phyloP scores from a whole-genome alignment of 805 yeast genomes.

The Geotrichum ghanense region DNA sequence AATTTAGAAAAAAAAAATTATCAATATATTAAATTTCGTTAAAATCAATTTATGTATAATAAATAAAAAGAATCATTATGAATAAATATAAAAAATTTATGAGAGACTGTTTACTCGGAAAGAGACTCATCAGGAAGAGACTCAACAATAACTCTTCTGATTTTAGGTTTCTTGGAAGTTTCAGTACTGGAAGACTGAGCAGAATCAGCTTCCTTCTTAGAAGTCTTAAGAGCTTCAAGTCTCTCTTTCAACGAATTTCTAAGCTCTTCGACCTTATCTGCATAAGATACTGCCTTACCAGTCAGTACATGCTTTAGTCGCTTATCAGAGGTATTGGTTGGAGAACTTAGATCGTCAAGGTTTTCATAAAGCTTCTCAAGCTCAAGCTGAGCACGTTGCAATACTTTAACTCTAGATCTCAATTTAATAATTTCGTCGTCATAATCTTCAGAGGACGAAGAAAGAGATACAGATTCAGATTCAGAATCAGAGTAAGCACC shows the following conservation, averaged over 20 bases:
- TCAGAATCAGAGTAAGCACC: neutral
- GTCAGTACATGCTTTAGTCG: constrained; percentile 14
- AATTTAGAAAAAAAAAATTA: no score
- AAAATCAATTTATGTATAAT: no score
- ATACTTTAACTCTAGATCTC: constrained; percentile 18
- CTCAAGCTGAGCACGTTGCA: constrained; percentile 17
- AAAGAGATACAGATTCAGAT: neutral
- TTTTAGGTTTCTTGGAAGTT: neutral
- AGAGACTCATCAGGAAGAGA: neutral
- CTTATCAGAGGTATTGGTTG: constrained; percentile 2
- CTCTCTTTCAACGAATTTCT: neutral
- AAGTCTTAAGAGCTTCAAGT: neutral
- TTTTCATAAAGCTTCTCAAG: constrained; percentile 17
- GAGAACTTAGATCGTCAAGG: constrained; percentile 11
- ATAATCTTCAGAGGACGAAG: neutral
- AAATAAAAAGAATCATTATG: no score
- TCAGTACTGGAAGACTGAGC: neutral
- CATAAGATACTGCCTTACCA: constrained; percentile 11
- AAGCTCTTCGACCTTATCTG: constrained; percentile 17
- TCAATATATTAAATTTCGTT: no score
- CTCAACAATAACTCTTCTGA: neutral
- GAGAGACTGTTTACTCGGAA: neutral
- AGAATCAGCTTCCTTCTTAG: neutral
- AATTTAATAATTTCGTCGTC: neutral
- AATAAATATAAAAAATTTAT: neutral